These are phyloP conservation scores for Pneumocystis sp. DNA, from an alignment of 1,139 yeast species.

Conservation along the genomic window DNA sequence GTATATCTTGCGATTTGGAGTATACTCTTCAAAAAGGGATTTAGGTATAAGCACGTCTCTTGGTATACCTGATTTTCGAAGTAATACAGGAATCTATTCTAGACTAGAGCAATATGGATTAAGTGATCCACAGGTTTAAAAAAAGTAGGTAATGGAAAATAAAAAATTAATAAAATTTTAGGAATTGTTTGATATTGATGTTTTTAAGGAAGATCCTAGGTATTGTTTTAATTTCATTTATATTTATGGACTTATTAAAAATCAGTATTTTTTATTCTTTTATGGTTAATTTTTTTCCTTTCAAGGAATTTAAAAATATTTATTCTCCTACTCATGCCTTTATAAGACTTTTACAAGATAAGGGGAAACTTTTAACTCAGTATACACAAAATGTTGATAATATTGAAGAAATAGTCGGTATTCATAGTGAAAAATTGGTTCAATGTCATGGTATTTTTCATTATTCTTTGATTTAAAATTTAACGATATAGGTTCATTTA, in stretches of 20 bases:
- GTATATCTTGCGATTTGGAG: neutral
- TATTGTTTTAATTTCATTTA: neutral
- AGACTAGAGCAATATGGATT: slow-evolving; percentile 56
- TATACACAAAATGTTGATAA: slow-evolving; percentile 95
- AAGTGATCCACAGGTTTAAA: slow-evolving; percentile 55
- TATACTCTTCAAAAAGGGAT: neutral
- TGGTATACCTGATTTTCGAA: slow-evolving; percentile 92
- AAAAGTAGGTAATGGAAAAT: neutral
- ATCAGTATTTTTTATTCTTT: slow-evolving; percentile 55
- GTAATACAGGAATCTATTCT: slow-evolving; percentile 72
- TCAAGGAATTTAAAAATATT: slow-evolving; percentile 33
- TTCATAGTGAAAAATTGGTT: slow-evolving; percentile 51
- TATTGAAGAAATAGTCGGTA: slow-evolving; percentile 72
- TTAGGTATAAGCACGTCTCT: slow-evolving; percentile 58
- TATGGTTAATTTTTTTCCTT: slow-evolving; percentile 75
- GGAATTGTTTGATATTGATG: slow-evolving; percentile 69
- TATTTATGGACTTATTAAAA: neutral
- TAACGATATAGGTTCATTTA: slow-evolving; percentile 62
- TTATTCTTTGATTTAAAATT: slow-evolving; percentile 66
- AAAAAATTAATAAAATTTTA: neutral
- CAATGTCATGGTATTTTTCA: slow-evolving; percentile 98
- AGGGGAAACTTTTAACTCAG: slow-evolving; percentile 66
- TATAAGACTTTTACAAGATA: slow-evolving; percentile 56
- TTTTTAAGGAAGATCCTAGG: slow-evolving; percentile 64
- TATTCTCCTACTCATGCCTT: slow-evolving; percentile 62